Percentiles rank a stretch among this genome's conserved stretches.
phyloP scores from a whole-genome alignment of 495 filamentous ascomycete genomes.

The Tuber indicum region DNA sequence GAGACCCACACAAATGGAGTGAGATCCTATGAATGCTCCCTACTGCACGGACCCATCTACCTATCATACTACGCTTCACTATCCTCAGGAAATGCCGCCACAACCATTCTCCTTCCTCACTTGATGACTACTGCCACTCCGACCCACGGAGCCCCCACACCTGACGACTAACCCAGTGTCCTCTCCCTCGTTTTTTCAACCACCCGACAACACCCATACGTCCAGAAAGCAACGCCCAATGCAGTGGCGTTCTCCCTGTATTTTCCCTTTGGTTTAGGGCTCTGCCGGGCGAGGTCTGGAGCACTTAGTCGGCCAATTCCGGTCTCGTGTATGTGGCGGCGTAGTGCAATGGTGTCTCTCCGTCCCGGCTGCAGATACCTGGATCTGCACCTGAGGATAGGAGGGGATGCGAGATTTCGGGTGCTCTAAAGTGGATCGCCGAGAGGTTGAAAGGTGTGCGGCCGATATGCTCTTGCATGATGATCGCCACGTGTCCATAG shows the following conservation, averaged over 20 bases:
- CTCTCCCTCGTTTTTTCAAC: background rate
- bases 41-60: background rate
- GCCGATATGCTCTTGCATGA: slow-evolving; percentile 3
- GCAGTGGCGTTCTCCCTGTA: background rate
- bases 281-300: background rate
- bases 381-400: slow-evolving; percentile 5
- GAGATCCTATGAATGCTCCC: background rate
- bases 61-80: background rate
- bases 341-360: slow-evolving; percentile 9
- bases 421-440: slow-evolving; percentile 8
- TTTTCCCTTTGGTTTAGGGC: background rate
- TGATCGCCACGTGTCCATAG: background rate
- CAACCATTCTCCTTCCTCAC: background rate
- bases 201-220: background rate
- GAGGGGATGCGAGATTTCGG: slow-evolving; percentile 6
- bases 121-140: background rate
- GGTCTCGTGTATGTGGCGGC: slow-evolving; percentile 8
- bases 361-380: background rate
- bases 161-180: background rate
- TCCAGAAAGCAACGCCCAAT: slow-evolving; percentile 10
- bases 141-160: background rate
- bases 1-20: background rate
- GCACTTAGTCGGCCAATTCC: slow-evolving; percentile 2
- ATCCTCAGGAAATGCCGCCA: background rate
- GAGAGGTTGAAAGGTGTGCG: slow-evolving; percentile 11